A percentile compares a stretch with the other conserved stretches of the same genome.
phyloP scores from a whole-genome alignment of 2,329 filamentous ascomycete genomes.

The Dothistroma septosporum region DNA sequence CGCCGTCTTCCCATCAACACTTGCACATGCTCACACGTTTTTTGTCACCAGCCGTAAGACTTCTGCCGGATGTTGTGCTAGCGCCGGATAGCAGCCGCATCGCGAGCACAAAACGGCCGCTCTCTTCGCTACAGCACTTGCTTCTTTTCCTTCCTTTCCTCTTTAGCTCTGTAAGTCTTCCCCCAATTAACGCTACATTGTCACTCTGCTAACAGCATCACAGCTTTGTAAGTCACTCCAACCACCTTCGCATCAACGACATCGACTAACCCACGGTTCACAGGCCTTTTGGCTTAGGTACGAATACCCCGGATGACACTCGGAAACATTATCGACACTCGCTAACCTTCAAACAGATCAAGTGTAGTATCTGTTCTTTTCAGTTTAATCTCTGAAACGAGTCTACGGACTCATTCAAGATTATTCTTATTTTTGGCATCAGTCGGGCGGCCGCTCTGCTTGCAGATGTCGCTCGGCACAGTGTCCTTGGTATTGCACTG shows the following conservation, averaged over 20 bases:
- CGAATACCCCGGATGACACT: too few relatives aligned
- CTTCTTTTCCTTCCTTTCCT: constrained; percentile 1
- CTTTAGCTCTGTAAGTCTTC: constrained; percentile 9
- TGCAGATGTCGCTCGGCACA: constrained; percentile 11
- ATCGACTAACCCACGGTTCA: too few relatives aligned
- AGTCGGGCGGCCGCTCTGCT: constrained; percentile 10
- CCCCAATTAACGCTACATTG: background rate
- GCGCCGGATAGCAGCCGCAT: background rate
- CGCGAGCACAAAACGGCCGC: background rate
- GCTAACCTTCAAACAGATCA: background rate
- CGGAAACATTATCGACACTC: too few relatives aligned
- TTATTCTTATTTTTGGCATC: constrained; percentile 21
- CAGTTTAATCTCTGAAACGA: constrained; percentile 24
- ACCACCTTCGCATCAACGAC: background rate
- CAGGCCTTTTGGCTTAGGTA: too few relatives aligned
- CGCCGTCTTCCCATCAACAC: background rate
- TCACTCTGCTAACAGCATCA: background rate
- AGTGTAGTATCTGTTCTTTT: constrained; percentile 14
- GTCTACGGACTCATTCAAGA: constrained; percentile 19
- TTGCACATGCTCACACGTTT: background rate
- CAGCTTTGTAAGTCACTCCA: background rate
- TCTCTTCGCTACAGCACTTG: background rate
- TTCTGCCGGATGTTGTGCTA: background rate
- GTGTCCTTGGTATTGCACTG: constrained; percentile 15
- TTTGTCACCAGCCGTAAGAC: background rate